Base-by-base conservation (phyloP, 768 basidiomycete genomes). In the Tubosaeta sp. region DNA sequence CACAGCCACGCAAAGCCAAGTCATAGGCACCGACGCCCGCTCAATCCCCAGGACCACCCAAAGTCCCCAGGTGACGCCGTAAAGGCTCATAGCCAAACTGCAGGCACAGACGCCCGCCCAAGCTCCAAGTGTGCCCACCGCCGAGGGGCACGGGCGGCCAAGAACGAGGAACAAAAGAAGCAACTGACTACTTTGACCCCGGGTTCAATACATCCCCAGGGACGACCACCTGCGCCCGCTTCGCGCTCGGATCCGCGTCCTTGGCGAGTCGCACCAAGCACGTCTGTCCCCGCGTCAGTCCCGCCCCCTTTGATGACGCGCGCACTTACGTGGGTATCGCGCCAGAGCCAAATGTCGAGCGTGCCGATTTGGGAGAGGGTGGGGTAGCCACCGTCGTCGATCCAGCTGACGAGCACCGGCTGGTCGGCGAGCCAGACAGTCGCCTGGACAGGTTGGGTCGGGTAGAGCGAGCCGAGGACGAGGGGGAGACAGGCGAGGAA, bases 291-390 rank as follows among this genome's bases (percentile, higher is more conserved):
- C 12, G 19, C 19, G 36, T 38, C 8, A 12, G 4, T 5, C 16
- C 9, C 3, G 19, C 10, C 1, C 10, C 1, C 19, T 4, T 18
- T 3, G 5, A 19, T 4, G 18, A 19, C 36, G 36, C 18, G 36
- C 12, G 6, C 14, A 24, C 49, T 46, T 43, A 83, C 80, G 50
- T 72, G 71, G 39, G 73, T 67, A 22, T 71, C 67, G 10, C 64
- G 59, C 58, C 73, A 79, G 5, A 86, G 68, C 35, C 78, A 71
- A 8, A 86, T 74, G 7, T 64, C 64, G 22, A 82, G 46, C 1
- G 55, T 52, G 1, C 76, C 74, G 66, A 81, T 74, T 12, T 73
- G 61, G 29, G 49, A 47, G 6, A 84, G 52, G 19, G 59, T 57
- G 0, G 84, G 83, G 8, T 55, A 54, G 1, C 40, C 60, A 6